phyloP scores from a whole-genome alignment of 2,329 filamentous ascomycete genomes.

The Pestalotiopsis sp. region DNA sequence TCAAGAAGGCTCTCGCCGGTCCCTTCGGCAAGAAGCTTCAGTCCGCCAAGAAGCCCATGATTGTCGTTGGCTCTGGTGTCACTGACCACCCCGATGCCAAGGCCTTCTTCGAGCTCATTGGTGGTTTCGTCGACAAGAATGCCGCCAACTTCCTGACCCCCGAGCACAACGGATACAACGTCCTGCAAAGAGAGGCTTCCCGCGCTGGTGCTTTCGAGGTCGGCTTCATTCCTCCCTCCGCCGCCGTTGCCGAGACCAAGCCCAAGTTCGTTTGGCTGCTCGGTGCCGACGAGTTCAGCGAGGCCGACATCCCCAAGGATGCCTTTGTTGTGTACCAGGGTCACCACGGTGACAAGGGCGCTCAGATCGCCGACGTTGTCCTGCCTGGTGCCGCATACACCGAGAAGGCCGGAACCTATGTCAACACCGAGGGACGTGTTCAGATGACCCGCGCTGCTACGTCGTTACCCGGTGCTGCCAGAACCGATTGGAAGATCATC shows the following conservation, averaged over 20 bases:
- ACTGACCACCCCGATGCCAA: conserved; percentile 91
- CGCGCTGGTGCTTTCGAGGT: conserved; percentile 93
- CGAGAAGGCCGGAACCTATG: conserved; percentile 92
- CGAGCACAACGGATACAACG: conserved; percentile 98
- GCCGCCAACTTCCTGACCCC: conserved; percentile 82
- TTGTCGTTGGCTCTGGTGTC: conserved; percentile 89
- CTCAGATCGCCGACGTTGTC: conserved; percentile 89
- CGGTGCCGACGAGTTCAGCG: conserved; percentile 87
- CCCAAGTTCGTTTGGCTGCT: conserved; percentile 97
- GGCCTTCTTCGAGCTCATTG: conserved; percentile 89
- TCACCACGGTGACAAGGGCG: conserved; percentile 93
- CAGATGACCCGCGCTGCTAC: conserved; percentile 93
- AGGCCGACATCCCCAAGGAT: conserved; percentile 88
- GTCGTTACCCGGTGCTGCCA: conserved; percentile 82
- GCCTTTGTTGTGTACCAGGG: conserved; percentile 98
- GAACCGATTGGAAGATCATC: conserved; percentile 99
- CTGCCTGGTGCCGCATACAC: conserved; percentile 95
- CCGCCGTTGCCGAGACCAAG: conserved; percentile 78
- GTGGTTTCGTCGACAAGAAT: conserved; percentile 91
- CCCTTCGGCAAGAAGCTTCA: conserved; percentile 92
- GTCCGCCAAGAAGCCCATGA: conserved; percentile 90
- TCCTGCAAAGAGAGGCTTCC: conserved; percentile 91
- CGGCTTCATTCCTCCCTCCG: conserved; percentile 86
- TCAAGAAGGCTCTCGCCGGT: conserved; percentile 85
- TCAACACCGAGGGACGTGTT: conserved; percentile 97